A percentile compares a stretch with the other conserved stretches of the same genome.
phyloP scores from a whole-genome alignment of 371 early-diverging fungal species.

The Syncephalastrum contaminatum region DNA sequence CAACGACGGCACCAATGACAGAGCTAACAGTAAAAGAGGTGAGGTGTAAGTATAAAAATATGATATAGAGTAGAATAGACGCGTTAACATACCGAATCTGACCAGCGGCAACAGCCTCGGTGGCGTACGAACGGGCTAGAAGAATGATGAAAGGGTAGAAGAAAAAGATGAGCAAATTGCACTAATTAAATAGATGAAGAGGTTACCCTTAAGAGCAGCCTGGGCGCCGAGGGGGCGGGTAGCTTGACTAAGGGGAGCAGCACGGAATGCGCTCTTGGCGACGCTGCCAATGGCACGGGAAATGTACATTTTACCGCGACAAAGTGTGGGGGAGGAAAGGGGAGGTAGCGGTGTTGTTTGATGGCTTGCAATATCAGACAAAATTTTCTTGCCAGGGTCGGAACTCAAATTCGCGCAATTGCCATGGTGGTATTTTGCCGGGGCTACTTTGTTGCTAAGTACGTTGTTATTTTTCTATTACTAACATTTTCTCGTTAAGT shows the following conservation, averaged over 20 bases:
- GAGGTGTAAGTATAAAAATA: neutral
- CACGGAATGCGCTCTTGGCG: conserved; percentile 34
- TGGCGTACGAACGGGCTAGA: conserved; percentile 39
- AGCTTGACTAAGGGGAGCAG: conserved; percentile 25
- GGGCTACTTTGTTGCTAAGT: too few species aligned
- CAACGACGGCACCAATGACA: conserved; percentile 98
- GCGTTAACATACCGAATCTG: conserved; percentile 48
- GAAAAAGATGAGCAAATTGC: conserved; percentile 7
- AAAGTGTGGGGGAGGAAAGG: conserved; percentile 3
- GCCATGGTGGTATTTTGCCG: too few species aligned
- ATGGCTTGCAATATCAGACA: too few species aligned
- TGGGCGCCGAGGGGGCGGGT: conserved; percentile 25
- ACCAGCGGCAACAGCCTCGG: conserved; percentile 38
- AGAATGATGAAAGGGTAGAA: neutral
- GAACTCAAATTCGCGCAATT: too few species aligned
- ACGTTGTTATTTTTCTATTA: too few species aligned
- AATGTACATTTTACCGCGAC: conserved; percentile 20
- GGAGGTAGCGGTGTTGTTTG: neutral
- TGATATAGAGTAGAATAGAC: neutral
- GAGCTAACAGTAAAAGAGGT: conserved; percentile 14
- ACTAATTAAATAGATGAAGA: neutral
- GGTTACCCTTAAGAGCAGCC: conserved; percentile 19
- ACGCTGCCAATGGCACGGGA: conserved; percentile 35
- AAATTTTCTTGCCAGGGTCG: too few species aligned
- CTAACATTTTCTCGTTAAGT: too few species aligned